Evolutionary conservation across 306 rosid species (phyloP), one percentile per base, ranked within the genome.

Genomic region (Prunus fruticosa): DNA sequence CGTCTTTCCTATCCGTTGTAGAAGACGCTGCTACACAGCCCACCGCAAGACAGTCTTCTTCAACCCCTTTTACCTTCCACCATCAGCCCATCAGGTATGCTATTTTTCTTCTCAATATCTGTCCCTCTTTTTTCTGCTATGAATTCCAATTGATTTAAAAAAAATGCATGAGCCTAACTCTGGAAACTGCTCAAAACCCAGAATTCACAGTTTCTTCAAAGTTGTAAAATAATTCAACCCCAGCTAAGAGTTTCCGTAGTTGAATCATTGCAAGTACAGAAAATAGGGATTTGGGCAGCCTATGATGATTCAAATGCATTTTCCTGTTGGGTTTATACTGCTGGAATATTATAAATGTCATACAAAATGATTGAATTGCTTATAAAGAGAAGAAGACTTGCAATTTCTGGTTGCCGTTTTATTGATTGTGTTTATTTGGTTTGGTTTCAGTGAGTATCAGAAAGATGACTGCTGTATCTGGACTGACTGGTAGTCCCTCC

Each of bases 401-500:
- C 43, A 38, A 38, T 4, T 66, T 34, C 27, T 34, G 18, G 8
- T 4, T 64, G 69, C 52, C 1, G 52, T 19, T 8, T 41, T 18
- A 16, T 66, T 69, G 62, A 49, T 50, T 69, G 23, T 50, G 57
- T 69, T 30, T 68, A 12, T 68, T 68, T 63, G 45, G 15, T 68
- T 68, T 63, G 45, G 16, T 63, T 63, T 11, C 64, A 54, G 73
- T 4, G 47, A 22, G 68, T 41, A 2, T 65, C 11, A 27, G 18
- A 10, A 79, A 30, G 72, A 95, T 92, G 97, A 62, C 82, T 75
- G 50, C 81, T 69, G 70, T 82, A 18, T 84, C 88, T 61, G 96
- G 97, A 64, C 73, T 92, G 81, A 82, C 86, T 62, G 86, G 83
- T 34, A 75, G 81, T 57, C 87, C 96, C 43, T 85, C 91, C 72